Conservation (phyloP, 768 basidiomycete genomes). For the Lactarius indigo region DNA sequence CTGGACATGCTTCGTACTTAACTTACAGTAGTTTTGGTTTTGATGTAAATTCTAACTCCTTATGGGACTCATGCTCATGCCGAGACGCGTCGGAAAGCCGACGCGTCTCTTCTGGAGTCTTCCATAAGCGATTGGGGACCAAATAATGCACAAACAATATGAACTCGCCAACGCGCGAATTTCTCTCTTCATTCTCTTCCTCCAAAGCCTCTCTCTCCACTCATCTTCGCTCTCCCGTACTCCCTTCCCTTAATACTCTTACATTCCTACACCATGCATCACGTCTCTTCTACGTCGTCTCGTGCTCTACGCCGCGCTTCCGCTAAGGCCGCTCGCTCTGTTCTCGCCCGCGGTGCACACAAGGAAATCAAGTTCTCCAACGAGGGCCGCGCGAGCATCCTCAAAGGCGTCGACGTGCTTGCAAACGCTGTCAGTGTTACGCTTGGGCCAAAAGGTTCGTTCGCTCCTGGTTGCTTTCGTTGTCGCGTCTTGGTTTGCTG, state of each 20-base stretch:
- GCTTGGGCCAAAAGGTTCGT: constrained; percentile 88
- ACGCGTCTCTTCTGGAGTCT: neutral
- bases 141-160: constrained; percentile 10
- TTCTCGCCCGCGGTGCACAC: constrained; percentile 70
- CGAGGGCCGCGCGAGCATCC: constrained; percentile 88
- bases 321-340: constrained; percentile 50
- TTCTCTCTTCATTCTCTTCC: neutral
- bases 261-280: constrained; percentile 53
- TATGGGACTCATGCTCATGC: neutral
- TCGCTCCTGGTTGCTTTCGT: neutral
- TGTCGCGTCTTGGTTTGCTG: constrained; percentile 14
- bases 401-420: constrained; percentile 94
- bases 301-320: constrained; percentile 66
- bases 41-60: neutral
- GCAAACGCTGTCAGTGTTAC: constrained; percentile 97
- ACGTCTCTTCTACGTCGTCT: constrained; percentile 62
- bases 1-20: neutral
- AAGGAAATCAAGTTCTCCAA: constrained; percentile 98
- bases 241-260: constrained; percentile 19
- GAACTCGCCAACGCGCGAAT: neutral
- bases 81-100: neutral
- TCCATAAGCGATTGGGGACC: neutral
- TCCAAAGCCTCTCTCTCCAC: constrained; percentile 9
- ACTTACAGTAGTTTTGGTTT: neutral
- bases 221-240: constrained; percentile 18